Conservation (phyloP, 495 filamentous ascomycete genomes). For the Aspergillus bridgeri region DNA sequence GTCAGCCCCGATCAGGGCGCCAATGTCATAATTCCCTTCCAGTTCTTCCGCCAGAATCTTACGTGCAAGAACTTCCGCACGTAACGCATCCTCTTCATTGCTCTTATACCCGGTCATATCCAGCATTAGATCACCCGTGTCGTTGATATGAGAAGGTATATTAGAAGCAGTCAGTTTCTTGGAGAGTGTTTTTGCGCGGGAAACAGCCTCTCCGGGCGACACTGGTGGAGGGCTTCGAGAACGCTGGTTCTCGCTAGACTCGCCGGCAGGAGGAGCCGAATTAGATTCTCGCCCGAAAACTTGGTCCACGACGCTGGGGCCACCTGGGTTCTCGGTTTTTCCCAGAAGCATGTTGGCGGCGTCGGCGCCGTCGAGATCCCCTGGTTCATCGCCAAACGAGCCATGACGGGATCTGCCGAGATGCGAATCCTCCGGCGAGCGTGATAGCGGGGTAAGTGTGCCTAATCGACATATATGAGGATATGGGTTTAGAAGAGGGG, state of each 20-base stretch:
- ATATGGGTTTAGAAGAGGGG: not conserved
- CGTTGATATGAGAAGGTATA: constrained; percentile 86
- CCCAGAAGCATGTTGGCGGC: constrained; percentile 48
- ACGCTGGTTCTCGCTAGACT: constrained; percentile 36
- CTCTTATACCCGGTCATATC: constrained; percentile 97
- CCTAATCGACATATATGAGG: constrained; percentile 36
- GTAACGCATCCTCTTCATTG: constrained; percentile 84
- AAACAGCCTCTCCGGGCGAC: constrained; percentile 70
- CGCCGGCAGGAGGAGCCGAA: constrained; percentile 15
- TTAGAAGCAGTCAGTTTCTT: constrained; percentile 85
- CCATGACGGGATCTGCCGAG: constrained; percentile 27
- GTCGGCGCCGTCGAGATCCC: constrained; percentile 48
- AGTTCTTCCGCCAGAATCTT: constrained; percentile 93
- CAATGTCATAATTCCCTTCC: constrained; percentile 94
- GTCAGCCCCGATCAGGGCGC: constrained; percentile 89
- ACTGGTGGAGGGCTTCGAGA: constrained; percentile 76
- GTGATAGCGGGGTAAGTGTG: constrained; percentile 58
- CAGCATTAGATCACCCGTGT: constrained; percentile 93
- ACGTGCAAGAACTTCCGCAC: constrained; percentile 89
- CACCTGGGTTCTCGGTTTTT: constrained; percentile 5
- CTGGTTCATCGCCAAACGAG: constrained; percentile 29
- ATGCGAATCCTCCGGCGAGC: constrained; percentile 55
- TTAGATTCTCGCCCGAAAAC: constrained; percentile 6
- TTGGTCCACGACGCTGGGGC: constrained; percentile 10
- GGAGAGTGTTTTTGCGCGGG: constrained; percentile 79